Evolutionary conservation across 2,329 filamentous ascomycete genomes (phyloP).

Genomic region (Domatiomyces globalis): DNA sequence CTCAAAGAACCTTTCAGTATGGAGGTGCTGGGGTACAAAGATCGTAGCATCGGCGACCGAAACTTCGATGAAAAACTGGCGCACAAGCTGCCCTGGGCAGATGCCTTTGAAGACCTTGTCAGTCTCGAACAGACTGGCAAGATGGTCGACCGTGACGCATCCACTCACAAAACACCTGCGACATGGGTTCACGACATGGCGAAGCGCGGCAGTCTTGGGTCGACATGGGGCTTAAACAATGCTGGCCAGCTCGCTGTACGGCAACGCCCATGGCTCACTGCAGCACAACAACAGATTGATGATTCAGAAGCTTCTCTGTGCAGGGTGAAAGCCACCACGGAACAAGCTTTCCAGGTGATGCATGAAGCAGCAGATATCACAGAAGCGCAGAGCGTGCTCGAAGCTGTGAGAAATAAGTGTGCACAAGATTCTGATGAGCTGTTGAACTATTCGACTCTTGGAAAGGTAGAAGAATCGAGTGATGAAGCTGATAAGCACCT

Average conservation of each 20-base stretch:
- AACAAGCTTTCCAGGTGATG: background rate
- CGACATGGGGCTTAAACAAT: conserved; percentile 23
- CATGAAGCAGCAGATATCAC: background rate
- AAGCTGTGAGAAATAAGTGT: background rate
- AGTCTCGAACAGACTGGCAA: conserved; percentile 32
- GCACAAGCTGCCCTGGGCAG: conserved; percentile 35
- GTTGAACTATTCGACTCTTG: background rate
- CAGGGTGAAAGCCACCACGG: background rate
- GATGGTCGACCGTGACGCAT: conserved; percentile 25
- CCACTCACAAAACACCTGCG: conserved; percentile 19
- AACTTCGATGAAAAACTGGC: conserved; percentile 24
- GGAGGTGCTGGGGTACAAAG: conserved; percentile 4
- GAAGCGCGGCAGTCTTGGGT: conserved; percentile 29
- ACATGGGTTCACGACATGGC: conserved; percentile 30
- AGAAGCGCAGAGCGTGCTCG: background rate
- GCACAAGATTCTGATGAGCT: background rate
- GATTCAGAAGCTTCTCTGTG: background rate
- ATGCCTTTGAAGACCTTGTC: conserved; percentile 47
- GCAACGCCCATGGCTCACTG: background rate
- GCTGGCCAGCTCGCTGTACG: conserved; percentile 4
- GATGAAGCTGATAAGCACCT: background rate
- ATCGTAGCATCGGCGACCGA: conserved; percentile 17
- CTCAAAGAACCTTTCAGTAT: background rate
- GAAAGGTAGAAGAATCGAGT: background rate
- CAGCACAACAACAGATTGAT: background rate